Evolutionary conservation across 2,329 filamentous ascomycete genomes (phyloP).

Genomic region (Clarireedia hainanense): DNA sequence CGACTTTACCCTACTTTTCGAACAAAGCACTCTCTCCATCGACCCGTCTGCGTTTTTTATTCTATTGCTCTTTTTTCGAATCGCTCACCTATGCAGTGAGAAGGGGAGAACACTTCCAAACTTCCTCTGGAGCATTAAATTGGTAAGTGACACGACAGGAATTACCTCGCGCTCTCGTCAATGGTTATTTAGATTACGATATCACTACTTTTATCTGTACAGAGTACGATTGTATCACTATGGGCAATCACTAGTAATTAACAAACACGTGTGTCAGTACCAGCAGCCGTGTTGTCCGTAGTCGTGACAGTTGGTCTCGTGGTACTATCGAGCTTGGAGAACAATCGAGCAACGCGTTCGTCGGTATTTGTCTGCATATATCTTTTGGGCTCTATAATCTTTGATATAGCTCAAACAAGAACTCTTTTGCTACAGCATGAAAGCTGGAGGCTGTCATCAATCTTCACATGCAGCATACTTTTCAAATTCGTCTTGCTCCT

Average conservation of each 20-base stretch:
- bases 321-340: constrained; percentile 10
- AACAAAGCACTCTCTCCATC: constrained; percentile 20
- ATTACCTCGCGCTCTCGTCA: background rate
- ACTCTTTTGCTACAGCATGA: constrained; percentile 10
- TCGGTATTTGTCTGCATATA: constrained; percentile 11
- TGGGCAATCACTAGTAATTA: background rate
- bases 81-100: background rate
- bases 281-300: background rate
- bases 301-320: background rate
- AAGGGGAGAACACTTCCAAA: background rate
- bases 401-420: constrained; percentile 10
- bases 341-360: constrained; percentile 10
- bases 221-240: background rate
- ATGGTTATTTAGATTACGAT: background rate
- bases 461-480: constrained; percentile 2
- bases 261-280: background rate
- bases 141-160: background rate
- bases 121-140: background rate
- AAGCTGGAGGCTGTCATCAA: background rate
- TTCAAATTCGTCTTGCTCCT: constrained; percentile 10
- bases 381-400: constrained; percentile 8
- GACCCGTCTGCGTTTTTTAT: constrained; percentile 12
- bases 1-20: constrained; percentile 22
- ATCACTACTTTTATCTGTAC: background rate
- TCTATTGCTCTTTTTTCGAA: background rate